Evolutionary conservation across 2,329 filamentous ascomycete species (phyloP).

Genomic region (Colletotrichum cuscutae): DNA sequence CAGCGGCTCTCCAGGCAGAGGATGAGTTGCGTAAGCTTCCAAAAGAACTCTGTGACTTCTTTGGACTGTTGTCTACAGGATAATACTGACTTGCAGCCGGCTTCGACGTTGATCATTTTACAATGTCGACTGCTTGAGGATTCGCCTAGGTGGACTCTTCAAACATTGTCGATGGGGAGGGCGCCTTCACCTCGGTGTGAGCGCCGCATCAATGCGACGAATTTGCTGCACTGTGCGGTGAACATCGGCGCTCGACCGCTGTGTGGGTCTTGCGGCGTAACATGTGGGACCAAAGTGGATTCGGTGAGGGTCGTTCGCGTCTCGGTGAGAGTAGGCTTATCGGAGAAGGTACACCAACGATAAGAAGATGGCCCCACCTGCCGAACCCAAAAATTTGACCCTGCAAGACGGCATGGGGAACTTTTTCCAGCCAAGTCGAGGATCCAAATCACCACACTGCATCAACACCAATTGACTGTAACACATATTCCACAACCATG

Average conservation of each 20-base stretch:
- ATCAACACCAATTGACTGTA: neutral
- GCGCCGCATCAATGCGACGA: neutral
- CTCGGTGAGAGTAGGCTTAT: neutral
- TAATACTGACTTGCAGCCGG: no score
- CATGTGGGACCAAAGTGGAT: neutral
- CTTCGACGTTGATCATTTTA: no score
- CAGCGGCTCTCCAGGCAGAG: no score
- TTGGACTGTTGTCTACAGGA: no score
- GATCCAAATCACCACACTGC: neutral
- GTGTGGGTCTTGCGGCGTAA: neutral
- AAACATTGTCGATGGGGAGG: no score
- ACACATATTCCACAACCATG: slow-evolving; percentile 35
- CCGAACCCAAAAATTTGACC: slow-evolving; percentile 31
- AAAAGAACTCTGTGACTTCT: no score
- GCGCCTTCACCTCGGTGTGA: neutral
- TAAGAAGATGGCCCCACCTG: slow-evolving; percentile 14
- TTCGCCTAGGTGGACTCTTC: no score
- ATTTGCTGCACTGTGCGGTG: neutral
- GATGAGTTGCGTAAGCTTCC: no score
- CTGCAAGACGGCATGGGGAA: neutral
- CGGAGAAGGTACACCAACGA: neutral
- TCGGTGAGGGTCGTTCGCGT: neutral
- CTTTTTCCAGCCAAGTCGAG: slow-evolving; percentile 6
- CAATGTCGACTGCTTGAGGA: no score
- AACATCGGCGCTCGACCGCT: neutral